Evolutionary conservation across 1,284 basidiomycete genomes (phyloP).

Genomic region (Mycena sp.): DNA sequence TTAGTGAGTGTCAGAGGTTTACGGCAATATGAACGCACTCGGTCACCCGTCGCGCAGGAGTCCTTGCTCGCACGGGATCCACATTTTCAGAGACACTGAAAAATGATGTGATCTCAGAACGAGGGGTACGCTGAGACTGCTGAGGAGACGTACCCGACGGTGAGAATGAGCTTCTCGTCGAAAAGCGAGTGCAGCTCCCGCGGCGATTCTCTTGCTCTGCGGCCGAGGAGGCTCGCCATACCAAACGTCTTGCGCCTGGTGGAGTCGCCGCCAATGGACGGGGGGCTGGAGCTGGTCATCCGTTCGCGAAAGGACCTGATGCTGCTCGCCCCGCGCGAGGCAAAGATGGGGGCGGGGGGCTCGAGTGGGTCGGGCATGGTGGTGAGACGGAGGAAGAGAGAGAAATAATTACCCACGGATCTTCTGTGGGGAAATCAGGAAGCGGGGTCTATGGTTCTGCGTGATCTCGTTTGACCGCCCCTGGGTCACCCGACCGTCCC

Average conservation of each 20-base stretch:
- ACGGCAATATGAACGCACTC: slow-evolving; percentile 2
- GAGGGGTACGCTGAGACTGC: background rate
- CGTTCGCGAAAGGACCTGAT: slow-evolving; percentile 23
- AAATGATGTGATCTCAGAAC: slow-evolving; percentile 1
- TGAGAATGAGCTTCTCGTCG: slow-evolving; percentile 13
- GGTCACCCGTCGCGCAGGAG: background rate
- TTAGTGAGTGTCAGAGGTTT: slow-evolving; percentile 2
- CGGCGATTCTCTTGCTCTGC: slow-evolving; percentile 8
- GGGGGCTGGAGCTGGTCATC: slow-evolving; percentile 21
- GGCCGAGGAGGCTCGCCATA: slow-evolving; percentile 11
- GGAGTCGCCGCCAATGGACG: slow-evolving; percentile 25
- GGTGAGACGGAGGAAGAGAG: background rate
- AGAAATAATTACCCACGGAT: background rate
- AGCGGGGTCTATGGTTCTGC: background rate
- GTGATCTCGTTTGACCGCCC: background rate
- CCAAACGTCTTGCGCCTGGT: slow-evolving; percentile 21
- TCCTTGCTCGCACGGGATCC: slow-evolving; percentile 6
- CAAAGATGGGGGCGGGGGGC: slow-evolving; percentile 13
- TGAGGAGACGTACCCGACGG: slow-evolving; percentile 5
- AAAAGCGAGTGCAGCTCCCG: background rate
- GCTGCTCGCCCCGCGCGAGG: slow-evolving; percentile 21
- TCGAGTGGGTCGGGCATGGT: slow-evolving; percentile 17
- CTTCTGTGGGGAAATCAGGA: background rate
- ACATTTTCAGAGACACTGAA: slow-evolving; percentile 16
- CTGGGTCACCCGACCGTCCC: too few relatives aligned